Percentiles rank a stretch among this genome's conserved stretches.
Conservation (phyloP, 1,284 basidiomycete genomes). For the Apiotrichum porosum region DNA sequence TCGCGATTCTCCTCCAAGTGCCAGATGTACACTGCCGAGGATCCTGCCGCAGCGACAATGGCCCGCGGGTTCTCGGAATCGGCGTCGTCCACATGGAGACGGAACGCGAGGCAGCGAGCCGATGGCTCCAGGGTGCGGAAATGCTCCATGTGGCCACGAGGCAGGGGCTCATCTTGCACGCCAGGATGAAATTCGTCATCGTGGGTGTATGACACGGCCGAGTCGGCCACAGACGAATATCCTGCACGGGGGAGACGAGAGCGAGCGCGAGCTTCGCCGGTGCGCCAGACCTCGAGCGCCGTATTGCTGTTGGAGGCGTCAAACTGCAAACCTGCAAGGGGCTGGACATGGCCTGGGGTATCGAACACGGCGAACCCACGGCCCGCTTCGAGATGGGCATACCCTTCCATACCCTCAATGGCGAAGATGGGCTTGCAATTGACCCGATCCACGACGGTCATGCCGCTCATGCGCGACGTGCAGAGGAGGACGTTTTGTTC, state of each 20-base stretch:
- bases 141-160: constrained; percentile 34
- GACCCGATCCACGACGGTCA: constrained; percentile 4
- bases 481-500: constrained; percentile 29
- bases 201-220: constrained; percentile 15
- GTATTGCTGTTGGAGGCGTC: constrained; percentile 8
- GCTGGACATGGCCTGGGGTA: constrained; percentile 6
- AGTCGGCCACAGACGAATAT: constrained; percentile 2
- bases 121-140: constrained; percentile 32
- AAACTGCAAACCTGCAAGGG: constrained; percentile 1
- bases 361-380: constrained; percentile 35
- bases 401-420: constrained; percentile 16
- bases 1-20: constrained; percentile 31
- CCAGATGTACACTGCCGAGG: constrained; percentile 31
- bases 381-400: constrained; percentile 39
- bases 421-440: constrained; percentile 24
- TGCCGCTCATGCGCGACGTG: constrained; percentile 19
- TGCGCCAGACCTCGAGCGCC: constrained; percentile 29
- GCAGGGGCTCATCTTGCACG: constrained; percentile 13
- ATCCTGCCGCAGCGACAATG: constrained; percentile 28
- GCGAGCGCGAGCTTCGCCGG: constrained; percentile 18
- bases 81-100: constrained; percentile 32
- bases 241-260: constrained; percentile 5
- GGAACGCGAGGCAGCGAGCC: constrained; percentile 29
- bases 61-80: constrained; percentile 20
- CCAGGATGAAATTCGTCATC: constrained; percentile 2